Conservation (phyloP, 768 basidiomycete species). For the Rhodotorula graminis region DNA sequence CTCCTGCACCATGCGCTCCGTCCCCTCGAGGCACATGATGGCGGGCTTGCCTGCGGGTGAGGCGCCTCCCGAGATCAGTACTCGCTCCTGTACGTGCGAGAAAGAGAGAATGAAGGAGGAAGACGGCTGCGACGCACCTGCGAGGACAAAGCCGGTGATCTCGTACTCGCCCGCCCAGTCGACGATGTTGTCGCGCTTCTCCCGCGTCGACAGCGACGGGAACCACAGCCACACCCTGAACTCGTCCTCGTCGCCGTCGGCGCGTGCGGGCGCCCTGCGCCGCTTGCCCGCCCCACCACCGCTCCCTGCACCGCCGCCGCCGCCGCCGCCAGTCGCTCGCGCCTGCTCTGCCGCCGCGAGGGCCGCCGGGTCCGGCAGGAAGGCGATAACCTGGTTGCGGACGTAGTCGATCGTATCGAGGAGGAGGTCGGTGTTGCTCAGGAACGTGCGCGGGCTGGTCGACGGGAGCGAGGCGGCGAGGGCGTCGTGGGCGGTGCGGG, state of each 20-base stretch:
- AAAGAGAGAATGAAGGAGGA: background rate
- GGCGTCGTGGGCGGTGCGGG: conserved; percentile 14
- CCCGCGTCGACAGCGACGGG: conserved; percentile 45
- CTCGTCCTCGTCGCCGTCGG: conserved; percentile 6
- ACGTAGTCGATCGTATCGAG: conserved; percentile 36
- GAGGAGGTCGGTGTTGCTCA: conserved; percentile 33
- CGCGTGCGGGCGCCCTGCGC: background rate
- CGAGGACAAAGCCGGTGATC: conserved; percentile 49
- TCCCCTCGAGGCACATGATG: conserved; percentile 48
- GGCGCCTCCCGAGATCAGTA: too few relatives aligned
- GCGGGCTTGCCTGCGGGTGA: conserved; percentile 48
- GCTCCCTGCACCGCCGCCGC: too few relatives aligned
- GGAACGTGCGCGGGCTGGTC: background rate
- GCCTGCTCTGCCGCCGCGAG: background rate
- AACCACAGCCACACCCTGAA: conserved; percentile 50
- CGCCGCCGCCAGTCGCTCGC: background rate
- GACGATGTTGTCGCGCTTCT: conserved; percentile 48
- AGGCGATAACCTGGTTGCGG: conserved; percentile 1
- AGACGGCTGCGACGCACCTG: conserved; percentile 25
- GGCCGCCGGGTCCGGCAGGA: background rate
- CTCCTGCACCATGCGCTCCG: conserved; percentile 41
- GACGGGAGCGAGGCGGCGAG: conserved; percentile 11
- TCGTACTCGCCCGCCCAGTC: conserved; percentile 44
- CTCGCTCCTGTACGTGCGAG: too few relatives aligned
- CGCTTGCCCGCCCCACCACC: background rate